These are phyloP conservation scores for Plasmodium blacklocki DNA, from an alignment of 169 alveolate genomes.

Conservation along the genomic window DNA sequence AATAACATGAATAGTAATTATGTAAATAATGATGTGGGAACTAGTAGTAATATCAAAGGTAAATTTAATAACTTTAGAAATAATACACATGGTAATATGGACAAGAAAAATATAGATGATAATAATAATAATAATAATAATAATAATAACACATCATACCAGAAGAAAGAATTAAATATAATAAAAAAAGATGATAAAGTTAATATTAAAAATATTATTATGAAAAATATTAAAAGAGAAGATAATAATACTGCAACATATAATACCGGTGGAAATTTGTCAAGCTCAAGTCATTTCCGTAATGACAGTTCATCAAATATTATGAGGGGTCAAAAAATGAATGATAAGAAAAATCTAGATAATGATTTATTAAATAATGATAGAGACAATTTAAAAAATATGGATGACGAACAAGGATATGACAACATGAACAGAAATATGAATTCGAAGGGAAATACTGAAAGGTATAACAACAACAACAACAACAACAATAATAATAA, in stretches of 20 bases:
- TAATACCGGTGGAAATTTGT: neutral
- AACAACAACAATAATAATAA: neutral
- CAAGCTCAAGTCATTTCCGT: neutral
- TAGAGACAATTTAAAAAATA: conserved; percentile 1
- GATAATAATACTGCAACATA: conserved; percentile 8
- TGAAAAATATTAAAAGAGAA: conserved; percentile 53
- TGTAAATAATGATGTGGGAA: neutral
- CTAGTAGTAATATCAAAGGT: neutral
- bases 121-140: neutral
- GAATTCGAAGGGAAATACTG: neutral
- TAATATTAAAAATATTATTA: conserved; percentile 55
- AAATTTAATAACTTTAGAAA: conserved; percentile 28
- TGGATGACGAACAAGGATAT: neutral
- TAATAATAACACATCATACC: neutral
- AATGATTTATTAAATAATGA: neutral
- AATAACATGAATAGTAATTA: conserved; percentile 12
- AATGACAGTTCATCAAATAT: neutral
- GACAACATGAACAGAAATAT: neutral
- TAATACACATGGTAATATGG: conserved; percentile 19
- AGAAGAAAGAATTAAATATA: conserved; percentile 29
- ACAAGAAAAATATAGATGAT: conserved; percentile 7
- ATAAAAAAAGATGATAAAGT: conserved; percentile 49
- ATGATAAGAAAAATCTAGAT: conserved; percentile 10
- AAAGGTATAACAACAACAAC: neutral
- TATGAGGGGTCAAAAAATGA: neutral